phyloP scores from a whole-genome alignment of 441 rosid genomes.

The Bruguiera hainesii region DNA sequence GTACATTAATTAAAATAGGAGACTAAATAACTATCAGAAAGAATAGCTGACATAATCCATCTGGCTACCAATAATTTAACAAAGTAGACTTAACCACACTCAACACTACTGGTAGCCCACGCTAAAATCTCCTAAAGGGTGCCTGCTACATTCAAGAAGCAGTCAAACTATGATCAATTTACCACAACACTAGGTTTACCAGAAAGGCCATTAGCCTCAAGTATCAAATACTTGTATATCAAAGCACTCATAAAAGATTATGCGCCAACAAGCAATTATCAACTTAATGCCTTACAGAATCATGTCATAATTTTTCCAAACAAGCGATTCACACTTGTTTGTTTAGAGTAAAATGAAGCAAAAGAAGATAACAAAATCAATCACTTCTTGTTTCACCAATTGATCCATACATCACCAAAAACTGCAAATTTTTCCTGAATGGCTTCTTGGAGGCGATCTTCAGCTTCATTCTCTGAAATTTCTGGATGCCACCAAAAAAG shows the following conservation, averaged over 20 bases:
- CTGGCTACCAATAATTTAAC: not conserved
- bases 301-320: no score
- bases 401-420: conserved; percentile 86
- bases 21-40: conserved; percentile 2
- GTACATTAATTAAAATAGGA: conserved; percentile 17
- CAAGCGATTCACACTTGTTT: not conserved
- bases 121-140: no score
- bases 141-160: no score
- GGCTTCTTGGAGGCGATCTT: conserved; percentile 90
- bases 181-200: no score
- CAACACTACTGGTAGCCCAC: no score
- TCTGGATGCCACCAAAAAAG: conserved; percentile 48
- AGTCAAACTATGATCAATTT: no score
- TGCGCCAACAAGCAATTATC: no score
- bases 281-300: not conserved
- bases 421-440: conserved; percentile 97
- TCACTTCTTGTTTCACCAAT: conserved; percentile 17
- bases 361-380: conserved; percentile 6
- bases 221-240: no score
- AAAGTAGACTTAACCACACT: no score
- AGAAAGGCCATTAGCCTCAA: no score
- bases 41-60: not conserved
- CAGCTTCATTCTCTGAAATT: conserved; percentile 98
- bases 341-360: not conserved
- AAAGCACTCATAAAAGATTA: no score